Base-by-base conservation (phyloP, 116 monocot species). In the Trichopus zeylanicus region DNA sequence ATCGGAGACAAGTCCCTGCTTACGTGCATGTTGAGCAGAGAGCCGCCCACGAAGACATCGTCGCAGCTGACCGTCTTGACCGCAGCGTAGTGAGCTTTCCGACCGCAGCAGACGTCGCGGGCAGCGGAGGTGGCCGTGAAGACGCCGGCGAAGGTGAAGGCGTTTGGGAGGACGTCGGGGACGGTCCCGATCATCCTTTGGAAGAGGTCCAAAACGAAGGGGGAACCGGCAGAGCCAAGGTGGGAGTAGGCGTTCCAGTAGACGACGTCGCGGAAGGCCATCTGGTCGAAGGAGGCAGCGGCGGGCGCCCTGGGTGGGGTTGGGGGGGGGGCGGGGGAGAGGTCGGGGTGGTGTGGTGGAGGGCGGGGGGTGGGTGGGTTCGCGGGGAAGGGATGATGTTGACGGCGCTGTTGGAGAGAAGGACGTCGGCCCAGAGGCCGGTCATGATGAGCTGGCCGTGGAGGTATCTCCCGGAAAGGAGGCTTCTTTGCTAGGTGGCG, bases 221-320 rank as follows among this genome's bases (percentile, higher is more conserved):
- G 15, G 26, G 70, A 24, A 0, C 51, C 60, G 8, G 27, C 19
- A 6, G 58, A 42, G n/a, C 85, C 81, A 2, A 42, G 53, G 32
- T 73, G 77, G 26, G 89, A 78, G 70, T 55, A 57, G 26, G 65
- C 79, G 65, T 91, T 91, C 74, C 71, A 91, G 23, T 86, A 91
- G 69, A 83, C 86, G 23, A 74, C 70, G 60, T 83, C 91, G 21
- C 53, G 58, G 29, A 18, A 21, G 12, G 26, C 29, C 15, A 82
- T 75, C 15, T 77, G 82, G 7, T 69, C 71, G 66, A 91, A 74
- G 5, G 66, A 73, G 7, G 31, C 42, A 20, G n/a, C 16, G 47
- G 91, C n/a, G n/a, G n/a, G n/a, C n/a, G n/a, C n/a, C n/a, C n/a
- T n/a, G n/a, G n/a, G n/a, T n/a, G n/a, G n/a, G n/a, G n/a, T n/a